Base-by-base conservation (phyloP, 2,329 filamentous ascomycete species). In the Hymenoscyphus occultus region DNA sequence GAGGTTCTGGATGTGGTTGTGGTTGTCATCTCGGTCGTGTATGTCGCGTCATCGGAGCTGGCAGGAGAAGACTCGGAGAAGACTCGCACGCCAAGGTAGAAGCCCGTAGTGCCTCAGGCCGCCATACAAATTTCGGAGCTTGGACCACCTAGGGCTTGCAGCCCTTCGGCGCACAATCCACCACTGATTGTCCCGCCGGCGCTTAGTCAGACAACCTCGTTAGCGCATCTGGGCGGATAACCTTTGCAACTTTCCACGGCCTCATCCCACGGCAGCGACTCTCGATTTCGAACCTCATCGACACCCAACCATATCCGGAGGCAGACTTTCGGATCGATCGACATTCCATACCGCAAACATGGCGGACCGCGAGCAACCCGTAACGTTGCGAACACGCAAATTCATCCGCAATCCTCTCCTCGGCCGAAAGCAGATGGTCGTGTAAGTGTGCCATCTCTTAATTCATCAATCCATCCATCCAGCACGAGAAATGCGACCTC, bases 351-450 rank as follows among this genome's bases (percentile, higher is more conserved):
- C 78, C 82, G 83, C 83, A 85, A 96, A 83, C 82, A 97, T 97
- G 94, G 91, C 93, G 84, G 91, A 93, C 84, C 82, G 83, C 79
- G 89, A 92, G 80, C 82, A 83, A 77, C 83, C 89, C 79, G 89
- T 93, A 80, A 93, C 90, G 78, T 84, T 93, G 84, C 89, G 95
- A 86, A 99, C 95, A 84, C 94, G 95, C 91, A 98, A 98, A 88
- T 99, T 99, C 91, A 96, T 98, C 85, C 92, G 93, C 86, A 99
- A 99, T 90, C 92, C 95, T 82, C 92, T 99, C 80, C 90, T 99
- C 80, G 92, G 90, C 81, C 91, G 94, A 82, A 97, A 96, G 89
- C 94, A 98, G 90, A 97, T 98, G 92, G 94, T 97, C 84, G 91
- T 97, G 94, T 97, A 92, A 88, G 91, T 90, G 75, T 32, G 75